Evolutionary conservation across 148 eudicot genomes (phyloP), one percentile per base, ranked within the genome.

Genomic region (Chenopodium formosanum): DNA sequence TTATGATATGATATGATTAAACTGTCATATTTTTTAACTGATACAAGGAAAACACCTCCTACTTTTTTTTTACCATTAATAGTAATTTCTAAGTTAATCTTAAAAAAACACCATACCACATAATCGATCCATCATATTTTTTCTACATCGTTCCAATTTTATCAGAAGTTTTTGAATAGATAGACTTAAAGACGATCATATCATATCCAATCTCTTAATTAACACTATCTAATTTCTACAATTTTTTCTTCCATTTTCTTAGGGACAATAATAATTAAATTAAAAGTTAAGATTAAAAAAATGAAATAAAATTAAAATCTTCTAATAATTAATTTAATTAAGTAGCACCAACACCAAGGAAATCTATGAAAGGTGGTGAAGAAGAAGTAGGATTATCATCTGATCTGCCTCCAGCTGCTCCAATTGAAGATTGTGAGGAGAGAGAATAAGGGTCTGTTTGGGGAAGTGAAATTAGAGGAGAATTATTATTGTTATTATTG

Each of bases 271-370:
- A 22, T 47, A 78, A 46, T 40, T 7, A 12, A 73, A 47, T 22
- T 16, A 4, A 46, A 40, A 23, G 47, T 70, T 22, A 63, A 46
- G 20, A 10, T 2, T 25, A 46, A 66, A 52, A 19, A 48, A 48
- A 34, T 20, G 2, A 1, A 32, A 32, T 1, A 8, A 69, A 11
- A 4, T 4, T 31, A 68, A 11, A 53, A 53, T 48, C 9, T 46
- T 48, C 13, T 48, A 12, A 56, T 11, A 13, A 56, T 11, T 56
- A 16, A 56, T 56, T 56, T 12, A 16, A 56, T 92, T 82, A 93
- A 16, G 87, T 82, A 85, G 95, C 90, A 83, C 97, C 97, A 76
- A 93, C 97, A 68, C 97, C 97, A 70, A 93, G 97, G 74, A 93
- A 93, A 86, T 93, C 97, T 78, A 93, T 90, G 87, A 93, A 91